Evolutionary conservation across 1,139 yeast species (phyloP).

Genomic region (Meyerozyma guilliermondii): DNA sequence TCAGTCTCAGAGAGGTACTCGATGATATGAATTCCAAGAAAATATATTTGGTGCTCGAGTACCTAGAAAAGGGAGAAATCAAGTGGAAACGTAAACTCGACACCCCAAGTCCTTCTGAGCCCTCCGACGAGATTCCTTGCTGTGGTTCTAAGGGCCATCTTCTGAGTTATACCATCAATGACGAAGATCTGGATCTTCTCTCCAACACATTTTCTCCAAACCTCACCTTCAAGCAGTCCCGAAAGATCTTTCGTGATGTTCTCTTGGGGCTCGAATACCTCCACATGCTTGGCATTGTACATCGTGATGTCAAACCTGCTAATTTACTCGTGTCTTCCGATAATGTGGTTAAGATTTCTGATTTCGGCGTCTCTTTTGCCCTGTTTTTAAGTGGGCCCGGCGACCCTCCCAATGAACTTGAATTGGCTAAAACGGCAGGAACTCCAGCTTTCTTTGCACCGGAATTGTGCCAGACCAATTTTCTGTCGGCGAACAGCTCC

Average conservation of each 20-base stretch:
- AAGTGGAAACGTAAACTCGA: constrained; percentile 57
- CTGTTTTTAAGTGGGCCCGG: constrained; percentile 52
- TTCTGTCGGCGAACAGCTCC: constrained; percentile 6
- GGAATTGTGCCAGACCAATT: constrained; percentile 57
- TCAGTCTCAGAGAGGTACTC: constrained; percentile 77
- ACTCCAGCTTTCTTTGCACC: constrained; percentile 87
- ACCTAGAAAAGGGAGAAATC: constrained; percentile 88
- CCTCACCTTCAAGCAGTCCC: constrained; percentile 59
- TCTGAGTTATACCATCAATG: constrained; percentile 9
- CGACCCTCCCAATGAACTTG: constrained; percentile 59
- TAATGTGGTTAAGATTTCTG: constrained; percentile 83
- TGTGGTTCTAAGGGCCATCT: constrained; percentile 17
- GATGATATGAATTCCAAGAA: constrained; percentile 83
- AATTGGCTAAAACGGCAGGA: constrained; percentile 85
- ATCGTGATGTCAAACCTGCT: constrained; percentile 96
- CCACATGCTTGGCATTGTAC: constrained; percentile 91
- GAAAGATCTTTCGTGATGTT: constrained; percentile 78
- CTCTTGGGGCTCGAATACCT: constrained; percentile 86
- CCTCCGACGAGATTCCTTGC: constrained; percentile 31
- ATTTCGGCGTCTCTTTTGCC: constrained; percentile 94
- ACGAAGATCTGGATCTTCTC: constrained; percentile 33
- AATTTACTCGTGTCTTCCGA: constrained; percentile 72
- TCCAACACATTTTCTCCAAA: constrained; percentile 50
- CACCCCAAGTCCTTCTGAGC: neutral
- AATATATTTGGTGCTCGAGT: constrained; percentile 86